Evolutionary conservation across 768 basidiomycete genomes (phyloP).

Genomic region (Mrakia frigida): DNA sequence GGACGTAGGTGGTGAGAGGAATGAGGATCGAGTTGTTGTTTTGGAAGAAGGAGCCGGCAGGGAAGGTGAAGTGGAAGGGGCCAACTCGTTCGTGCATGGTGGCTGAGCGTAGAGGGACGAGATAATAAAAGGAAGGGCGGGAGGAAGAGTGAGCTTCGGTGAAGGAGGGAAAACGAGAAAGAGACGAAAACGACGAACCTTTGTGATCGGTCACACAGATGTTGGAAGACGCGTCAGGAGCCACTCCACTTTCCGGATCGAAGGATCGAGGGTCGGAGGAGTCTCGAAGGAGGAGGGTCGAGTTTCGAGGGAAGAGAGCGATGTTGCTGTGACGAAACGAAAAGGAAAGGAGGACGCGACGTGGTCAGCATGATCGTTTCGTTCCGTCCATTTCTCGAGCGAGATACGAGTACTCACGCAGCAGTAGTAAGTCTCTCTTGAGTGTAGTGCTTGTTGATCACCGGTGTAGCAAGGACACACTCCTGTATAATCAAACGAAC

Average conservation of each 20-base stretch:
- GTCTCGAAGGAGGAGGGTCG: constrained; percentile 84
- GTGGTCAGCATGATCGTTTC: background rate
- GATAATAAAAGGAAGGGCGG: background rate
- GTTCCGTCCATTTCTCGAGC: too few species aligned
- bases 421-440: constrained; percentile 50
- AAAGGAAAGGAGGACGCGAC: background rate
- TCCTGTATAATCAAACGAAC: constrained; percentile 53
- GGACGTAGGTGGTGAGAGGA: constrained; percentile 77
- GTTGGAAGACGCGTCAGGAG: constrained; percentile 49
- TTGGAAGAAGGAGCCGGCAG: constrained; percentile 86
- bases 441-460: constrained; percentile 64
- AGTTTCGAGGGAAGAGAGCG: constrained; percentile 73
- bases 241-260: constrained; percentile 1
- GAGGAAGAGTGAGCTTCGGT: background rate
- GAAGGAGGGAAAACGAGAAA: background rate
- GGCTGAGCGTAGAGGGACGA: constrained; percentile 33
- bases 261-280: constrained; percentile 46
- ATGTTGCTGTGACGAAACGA: constrained; percentile 57
- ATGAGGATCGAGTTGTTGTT: constrained; percentile 92
- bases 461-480: constrained; percentile 81
- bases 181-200: constrained; percentile 35
- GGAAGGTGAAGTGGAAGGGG: constrained; percentile 66
- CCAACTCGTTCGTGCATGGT: constrained; percentile 81
- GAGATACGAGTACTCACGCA: constrained; percentile 11
- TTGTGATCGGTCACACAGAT: constrained; percentile 80